Evolutionary conservation across 768 basidiomycete genomes (phyloP).

Genomic region (Suillus subalutaceus): DNA sequence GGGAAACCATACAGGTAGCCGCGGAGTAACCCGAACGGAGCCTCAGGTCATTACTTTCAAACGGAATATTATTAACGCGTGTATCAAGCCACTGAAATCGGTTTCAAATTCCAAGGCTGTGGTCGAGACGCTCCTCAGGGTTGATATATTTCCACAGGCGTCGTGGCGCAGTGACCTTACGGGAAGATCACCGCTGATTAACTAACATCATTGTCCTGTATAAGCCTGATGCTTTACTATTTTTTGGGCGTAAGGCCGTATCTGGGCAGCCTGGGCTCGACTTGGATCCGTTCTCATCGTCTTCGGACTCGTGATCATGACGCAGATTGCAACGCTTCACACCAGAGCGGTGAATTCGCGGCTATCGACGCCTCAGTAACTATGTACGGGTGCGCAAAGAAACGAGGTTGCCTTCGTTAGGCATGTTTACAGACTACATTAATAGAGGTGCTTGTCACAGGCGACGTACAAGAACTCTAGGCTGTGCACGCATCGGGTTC

Average conservation of each 20-base stretch:
- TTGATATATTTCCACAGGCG: neutral
- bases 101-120: neutral
- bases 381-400: neutral
- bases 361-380: neutral
- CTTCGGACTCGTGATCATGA: neutral
- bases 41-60: neutral
- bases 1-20: neutral
- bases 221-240: neutral
- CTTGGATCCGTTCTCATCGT: slow-evolving; percentile 1
- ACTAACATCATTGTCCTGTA: neutral
- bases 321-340: slow-evolving; percentile 1
- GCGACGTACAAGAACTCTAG: neutral
- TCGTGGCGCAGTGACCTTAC: neutral
- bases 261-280: neutral
- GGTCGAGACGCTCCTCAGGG: neutral
- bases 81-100: no score
- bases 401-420: neutral
- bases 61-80: neutral
- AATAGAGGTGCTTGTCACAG: neutral
- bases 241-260: neutral
- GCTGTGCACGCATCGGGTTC: no score
- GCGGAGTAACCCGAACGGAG: neutral
- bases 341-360: neutral
- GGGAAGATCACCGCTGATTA: neutral
- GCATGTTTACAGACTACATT: neutral